Conservation (phyloP, 2,329 filamentous ascomycete genomes). For the Didymella keratinophila region DNA sequence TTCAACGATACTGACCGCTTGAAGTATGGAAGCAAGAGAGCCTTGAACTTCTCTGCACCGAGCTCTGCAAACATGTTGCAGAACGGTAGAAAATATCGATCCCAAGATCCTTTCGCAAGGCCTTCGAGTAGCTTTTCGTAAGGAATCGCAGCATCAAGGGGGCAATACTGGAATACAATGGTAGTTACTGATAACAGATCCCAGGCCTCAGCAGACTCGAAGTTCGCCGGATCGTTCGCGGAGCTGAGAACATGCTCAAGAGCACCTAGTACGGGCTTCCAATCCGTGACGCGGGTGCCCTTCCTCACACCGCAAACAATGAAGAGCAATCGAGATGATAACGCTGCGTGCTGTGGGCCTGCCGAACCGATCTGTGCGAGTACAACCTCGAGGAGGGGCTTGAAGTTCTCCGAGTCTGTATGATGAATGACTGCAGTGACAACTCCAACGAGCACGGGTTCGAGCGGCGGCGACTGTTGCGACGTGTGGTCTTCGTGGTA, state of each 20-base stretch:
- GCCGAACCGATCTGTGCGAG: conserved; percentile 53
- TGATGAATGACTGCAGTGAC: conserved; percentile 85
- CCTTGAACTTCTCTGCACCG: conserved; percentile 76
- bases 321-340: conserved; percentile 65
- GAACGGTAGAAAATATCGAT: conserved; percentile 81
- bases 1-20: conserved; percentile 67
- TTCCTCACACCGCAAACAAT: conserved; percentile 80
- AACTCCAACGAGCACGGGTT: conserved; percentile 75
- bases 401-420: conserved; percentile 76
- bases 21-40: conserved; percentile 80
- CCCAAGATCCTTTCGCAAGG: conserved; percentile 71
- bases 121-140: conserved; percentile 70
- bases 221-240: conserved; percentile 48
- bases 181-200: conserved; percentile 60
- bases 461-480: conserved; percentile 59
- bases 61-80: conserved; percentile 82
- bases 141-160: conserved; percentile 80
- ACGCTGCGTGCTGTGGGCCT: conserved; percentile 47
- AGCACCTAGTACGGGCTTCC: conserved; percentile 68
- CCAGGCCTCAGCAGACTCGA: conserved; percentile 30
- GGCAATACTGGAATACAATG: conserved; percentile 76
- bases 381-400: conserved; percentile 70
- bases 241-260: conserved; percentile 43
- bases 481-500: conserved; percentile 33
- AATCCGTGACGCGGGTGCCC: conserved; percentile 75